phyloP scores from a whole-genome alignment of 768 basidiomycete genomes.

The Rickenella mellea region DNA sequence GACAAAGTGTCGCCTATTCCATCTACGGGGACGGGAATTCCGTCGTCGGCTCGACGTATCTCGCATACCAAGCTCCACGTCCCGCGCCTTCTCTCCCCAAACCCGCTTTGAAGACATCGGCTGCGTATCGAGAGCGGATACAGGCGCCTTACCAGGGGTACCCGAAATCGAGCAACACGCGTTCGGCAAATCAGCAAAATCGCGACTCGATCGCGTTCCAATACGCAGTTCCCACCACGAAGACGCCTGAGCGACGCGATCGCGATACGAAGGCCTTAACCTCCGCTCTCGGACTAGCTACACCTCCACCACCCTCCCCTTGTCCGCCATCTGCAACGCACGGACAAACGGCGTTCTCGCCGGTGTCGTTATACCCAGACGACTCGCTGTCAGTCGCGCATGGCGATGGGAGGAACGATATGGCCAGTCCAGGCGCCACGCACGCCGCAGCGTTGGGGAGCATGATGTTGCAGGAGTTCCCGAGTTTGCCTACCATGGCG shows the following conservation, averaged over 20 bases:
- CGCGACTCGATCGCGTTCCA: conserved; percentile 23
- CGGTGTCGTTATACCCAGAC: conserved; percentile 60
- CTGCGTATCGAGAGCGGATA: conserved; percentile 46
- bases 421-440: conserved; percentile 27
- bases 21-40: not conserved
- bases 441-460: conserved; percentile 42
- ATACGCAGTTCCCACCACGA: conserved; percentile 19
- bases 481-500: conserved; percentile 13
- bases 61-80: conserved; percentile 8
- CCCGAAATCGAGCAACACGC: conserved; percentile 8
- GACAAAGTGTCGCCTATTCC: not conserved
- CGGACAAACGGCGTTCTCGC: conserved; percentile 10
- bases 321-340: conserved; percentile 35
- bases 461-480: conserved; percentile 54
- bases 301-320: conserved; percentile 22
- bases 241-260: conserved; percentile 27
- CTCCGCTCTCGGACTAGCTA: conserved; percentile 26
- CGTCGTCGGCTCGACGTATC: too few relatives aligned
- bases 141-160: conserved; percentile 25
- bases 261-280: conserved; percentile 27
- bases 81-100: conserved; percentile 28
- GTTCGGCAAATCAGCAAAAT: not conserved
- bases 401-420: conserved; percentile 12
- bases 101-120: conserved; percentile 54
- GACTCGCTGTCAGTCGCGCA: conserved; percentile 53